Evolutionary conservation across 1,139 yeast species (phyloP).

Genomic region (Magnusiomyces fungicola): DNA sequence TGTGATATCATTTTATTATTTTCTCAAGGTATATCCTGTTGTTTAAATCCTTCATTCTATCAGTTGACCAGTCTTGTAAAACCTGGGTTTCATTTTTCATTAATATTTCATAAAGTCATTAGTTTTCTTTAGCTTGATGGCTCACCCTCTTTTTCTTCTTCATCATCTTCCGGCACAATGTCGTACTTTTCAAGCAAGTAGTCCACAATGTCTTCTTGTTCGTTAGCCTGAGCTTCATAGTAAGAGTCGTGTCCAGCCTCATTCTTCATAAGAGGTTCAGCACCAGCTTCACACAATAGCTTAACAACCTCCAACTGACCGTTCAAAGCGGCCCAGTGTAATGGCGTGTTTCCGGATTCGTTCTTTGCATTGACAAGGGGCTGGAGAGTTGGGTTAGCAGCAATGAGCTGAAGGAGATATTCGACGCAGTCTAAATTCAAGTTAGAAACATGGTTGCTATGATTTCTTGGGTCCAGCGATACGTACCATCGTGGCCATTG

Average conservation of each 20-base stretch:
- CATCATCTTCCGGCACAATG: slow-evolving; percentile 53
- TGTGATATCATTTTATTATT: too few species aligned
- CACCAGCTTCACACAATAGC: slow-evolving; percentile 64
- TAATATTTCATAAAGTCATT: too few species aligned
- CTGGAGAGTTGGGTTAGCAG: slow-evolving; percentile 23
- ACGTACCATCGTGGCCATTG: slow-evolving; percentile 58
- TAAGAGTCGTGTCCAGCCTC: slow-evolving; percentile 73
- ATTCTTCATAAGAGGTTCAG: slow-evolving; percentile 77
- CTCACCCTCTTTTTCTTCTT: slow-evolving; percentile 33
- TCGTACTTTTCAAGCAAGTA: slow-evolving; percentile 68
- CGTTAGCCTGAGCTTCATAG: slow-evolving; percentile 78
- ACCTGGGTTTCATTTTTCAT: too few species aligned
- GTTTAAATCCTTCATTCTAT: too few species aligned
- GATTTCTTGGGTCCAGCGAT: too few species aligned
- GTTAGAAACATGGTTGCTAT: neutral
- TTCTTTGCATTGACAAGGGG: slow-evolving; percentile 51
- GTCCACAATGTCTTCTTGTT: slow-evolving; percentile 36
- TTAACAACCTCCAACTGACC: slow-evolving; percentile 73
- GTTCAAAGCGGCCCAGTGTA: slow-evolving; percentile 92
- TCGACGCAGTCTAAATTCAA: slow-evolving; percentile 45
- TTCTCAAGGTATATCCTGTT: too few species aligned
- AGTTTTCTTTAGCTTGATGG: too few species aligned
- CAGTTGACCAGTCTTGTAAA: too few species aligned
- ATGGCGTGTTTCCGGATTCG: slow-evolving; percentile 82
- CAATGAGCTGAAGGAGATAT: slow-evolving; percentile 48